Evolutionary conservation across 495 filamentous ascomycete species (phyloP).

Genomic region (Lophiotrema nucula): DNA sequence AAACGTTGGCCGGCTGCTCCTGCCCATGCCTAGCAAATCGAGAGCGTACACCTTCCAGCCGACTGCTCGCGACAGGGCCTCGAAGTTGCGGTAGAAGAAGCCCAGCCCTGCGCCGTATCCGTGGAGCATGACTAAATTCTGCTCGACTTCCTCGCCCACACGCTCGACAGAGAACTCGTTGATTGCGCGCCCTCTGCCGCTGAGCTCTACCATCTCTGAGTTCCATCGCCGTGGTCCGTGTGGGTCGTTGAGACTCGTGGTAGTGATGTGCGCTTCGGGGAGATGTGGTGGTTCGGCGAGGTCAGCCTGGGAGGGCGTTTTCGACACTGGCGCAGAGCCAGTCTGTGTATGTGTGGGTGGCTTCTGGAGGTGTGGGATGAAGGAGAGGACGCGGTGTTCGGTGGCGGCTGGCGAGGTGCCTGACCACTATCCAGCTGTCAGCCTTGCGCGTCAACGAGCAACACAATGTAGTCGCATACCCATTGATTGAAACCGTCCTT

Average conservation of each 20-base stretch:
- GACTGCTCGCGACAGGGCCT: slow-evolving; percentile 68
- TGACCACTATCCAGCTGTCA: slow-evolving; percentile 64
- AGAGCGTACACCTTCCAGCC: slow-evolving; percentile 91
- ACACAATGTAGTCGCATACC: no score
- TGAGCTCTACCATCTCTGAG: slow-evolving; percentile 77
- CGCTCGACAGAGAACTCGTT: slow-evolving; percentile 94
- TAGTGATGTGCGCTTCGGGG: slow-evolving; percentile 48
- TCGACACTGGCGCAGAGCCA: slow-evolving; percentile 51
- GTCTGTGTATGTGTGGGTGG: slow-evolving; percentile 69
- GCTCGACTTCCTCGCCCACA: slow-evolving; percentile 67
- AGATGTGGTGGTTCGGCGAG: slow-evolving; percentile 44
- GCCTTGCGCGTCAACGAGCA: slow-evolving; percentile 11
- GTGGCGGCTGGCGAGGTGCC: slow-evolving; percentile 76
- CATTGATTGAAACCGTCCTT: slow-evolving; percentile 91
- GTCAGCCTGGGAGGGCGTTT: slow-evolving; percentile 36
- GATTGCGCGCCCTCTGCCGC: slow-evolving; percentile 79
- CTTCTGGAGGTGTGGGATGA: slow-evolving; percentile 78
- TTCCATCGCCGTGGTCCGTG: slow-evolving; percentile 84
- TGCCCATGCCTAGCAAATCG: slow-evolving; percentile 92
- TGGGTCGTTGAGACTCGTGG: slow-evolving; percentile 65
- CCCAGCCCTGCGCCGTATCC: slow-evolving; percentile 94
- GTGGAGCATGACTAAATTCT: slow-evolving; percentile 95
- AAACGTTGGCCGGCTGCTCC: slow-evolving; percentile 81
- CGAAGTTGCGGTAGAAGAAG: slow-evolving; percentile 98
- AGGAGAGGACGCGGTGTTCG: slow-evolving; percentile 86